Conservation (phyloP, 495 filamentous ascomycete species). For the Penicillium angulare region DNA sequence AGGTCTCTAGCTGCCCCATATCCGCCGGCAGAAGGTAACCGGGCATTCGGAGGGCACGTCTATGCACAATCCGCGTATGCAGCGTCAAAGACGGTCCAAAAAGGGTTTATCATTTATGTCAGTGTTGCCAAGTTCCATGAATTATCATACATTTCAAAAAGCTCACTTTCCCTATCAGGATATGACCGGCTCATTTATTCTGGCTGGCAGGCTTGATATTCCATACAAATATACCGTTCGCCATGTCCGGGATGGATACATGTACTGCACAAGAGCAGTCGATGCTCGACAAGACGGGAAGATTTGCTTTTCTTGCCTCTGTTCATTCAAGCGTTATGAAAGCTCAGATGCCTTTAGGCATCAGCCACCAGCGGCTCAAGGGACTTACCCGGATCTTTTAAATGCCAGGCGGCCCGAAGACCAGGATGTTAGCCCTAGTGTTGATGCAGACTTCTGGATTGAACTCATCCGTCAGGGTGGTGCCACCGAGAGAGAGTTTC, state of each 20-base stretch:
- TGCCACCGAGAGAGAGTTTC: conserved; percentile 48
- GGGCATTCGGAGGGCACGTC: conserved; percentile 64
- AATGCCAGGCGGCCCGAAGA: conserved; percentile 38
- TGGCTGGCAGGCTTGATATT: conserved; percentile 46
- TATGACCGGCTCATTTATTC: conserved; percentile 67
- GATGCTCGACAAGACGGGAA: conserved; percentile 45
- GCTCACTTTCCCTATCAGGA: conserved; percentile 46
- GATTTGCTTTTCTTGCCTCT: conserved; percentile 59
- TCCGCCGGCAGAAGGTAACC: conserved; percentile 28
- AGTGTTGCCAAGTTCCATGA: conserved; percentile 17
- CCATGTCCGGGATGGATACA: conserved; percentile 52
- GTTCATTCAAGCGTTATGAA: conserved; percentile 60
- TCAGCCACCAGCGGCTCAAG: conserved; percentile 37
- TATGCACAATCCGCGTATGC: conserved; percentile 65
- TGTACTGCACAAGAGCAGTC: conserved; percentile 60
- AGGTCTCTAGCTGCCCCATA: conserved; percentile 32
- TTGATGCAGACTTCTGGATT: conserved; percentile 51
- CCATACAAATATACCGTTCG: conserved; percentile 61
- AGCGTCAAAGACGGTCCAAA: conserved; percentile 52
- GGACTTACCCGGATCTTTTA: conserved; percentile 39
- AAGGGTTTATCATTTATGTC: conserved; percentile 61
- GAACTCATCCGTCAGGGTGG: conserved; percentile 20
- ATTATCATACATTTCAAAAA: background rate
- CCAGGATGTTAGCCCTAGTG: conserved; percentile 35
- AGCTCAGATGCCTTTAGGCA: conserved; percentile 30